Percentiles rank a stretch among this genome's conserved stretches.
Evolutionary conservation across 2,329 filamentous ascomycete species (phyloP).

Genomic region (Hymenotorrendiella dingleyae): DNA sequence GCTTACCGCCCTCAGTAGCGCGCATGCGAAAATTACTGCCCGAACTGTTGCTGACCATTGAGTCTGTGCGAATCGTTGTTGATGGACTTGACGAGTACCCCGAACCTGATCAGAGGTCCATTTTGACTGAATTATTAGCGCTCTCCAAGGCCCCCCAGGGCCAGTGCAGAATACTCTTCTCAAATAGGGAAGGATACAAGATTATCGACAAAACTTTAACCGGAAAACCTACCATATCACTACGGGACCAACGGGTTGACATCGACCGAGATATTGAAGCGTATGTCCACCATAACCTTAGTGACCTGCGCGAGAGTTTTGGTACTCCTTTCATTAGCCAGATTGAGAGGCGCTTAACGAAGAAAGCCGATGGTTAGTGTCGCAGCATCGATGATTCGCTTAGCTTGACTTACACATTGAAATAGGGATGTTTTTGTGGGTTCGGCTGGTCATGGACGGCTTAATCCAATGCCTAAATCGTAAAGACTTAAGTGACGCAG

Average conservation of each 20-base stretch:
- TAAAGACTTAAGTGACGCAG: conserved; percentile 5
- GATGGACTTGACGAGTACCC: conserved; percentile 14
- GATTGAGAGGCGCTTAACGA: conserved; percentile 6
- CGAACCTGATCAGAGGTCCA: conserved; percentile 3
- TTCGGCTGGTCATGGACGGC: conserved; percentile 7
- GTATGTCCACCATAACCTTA: conserved; percentile 1
- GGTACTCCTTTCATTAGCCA: conserved; percentile 2
- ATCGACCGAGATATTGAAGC: conserved; percentile 7
- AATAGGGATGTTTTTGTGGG: conserved; percentile 16
- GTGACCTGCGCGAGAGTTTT: conserved; percentile 2
- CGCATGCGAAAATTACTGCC: conserved; percentile 1
- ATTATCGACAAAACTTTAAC: conserved; percentile 6
- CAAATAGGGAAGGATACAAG: conserved; percentile 8
- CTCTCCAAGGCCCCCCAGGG: conserved; percentile 1
- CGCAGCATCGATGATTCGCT: too few species aligned
- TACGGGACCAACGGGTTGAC: conserved; percentile 4
- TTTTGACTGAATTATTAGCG: conserved; percentile 7
- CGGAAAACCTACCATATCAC: conserved; percentile 7
- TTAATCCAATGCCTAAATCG: conserved; percentile 6
- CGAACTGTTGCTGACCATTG: conserved; percentile 5
- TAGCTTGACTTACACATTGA: neutral
- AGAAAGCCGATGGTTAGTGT: conserved; percentile 8
- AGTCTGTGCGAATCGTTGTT: conserved; percentile 5
- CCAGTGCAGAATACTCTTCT: conserved; percentile 11
- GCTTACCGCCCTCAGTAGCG: neutral